Percentiles rank a stretch among this genome's conserved stretches.
phyloP scores from a whole-genome alignment of 225 moss, liverwort and hornwort species.

The Lunularia cruciata region DNA sequence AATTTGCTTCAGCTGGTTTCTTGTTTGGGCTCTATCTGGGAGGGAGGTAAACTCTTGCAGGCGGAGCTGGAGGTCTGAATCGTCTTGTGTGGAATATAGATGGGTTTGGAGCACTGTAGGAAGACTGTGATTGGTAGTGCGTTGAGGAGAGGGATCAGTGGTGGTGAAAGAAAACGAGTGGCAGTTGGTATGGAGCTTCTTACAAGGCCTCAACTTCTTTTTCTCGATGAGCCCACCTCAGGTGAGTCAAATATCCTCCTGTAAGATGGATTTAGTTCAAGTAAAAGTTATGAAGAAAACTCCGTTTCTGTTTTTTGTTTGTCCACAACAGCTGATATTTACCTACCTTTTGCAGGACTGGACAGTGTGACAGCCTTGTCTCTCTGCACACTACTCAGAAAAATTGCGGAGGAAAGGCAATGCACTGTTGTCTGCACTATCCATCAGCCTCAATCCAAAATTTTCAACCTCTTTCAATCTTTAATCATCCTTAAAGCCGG shows the following conservation, averaged over 20 bases:
- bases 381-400: slow-evolving; percentile 67
- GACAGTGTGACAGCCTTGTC: slow-evolving; percentile 80
- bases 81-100: slow-evolving; percentile 41
- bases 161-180: slow-evolving; percentile 83
- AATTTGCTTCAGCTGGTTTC: neutral
- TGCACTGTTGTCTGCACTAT: slow-evolving; percentile 87
- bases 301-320: no score
- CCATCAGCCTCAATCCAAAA: slow-evolving; percentile 84
- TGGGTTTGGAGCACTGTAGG: slow-evolving; percentile 80
- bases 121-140: slow-evolving; percentile 73
- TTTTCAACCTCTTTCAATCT: slow-evolving; percentile 77
- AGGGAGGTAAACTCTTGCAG: neutral
- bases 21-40: neutral
- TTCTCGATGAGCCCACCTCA: slow-evolving; percentile 88
- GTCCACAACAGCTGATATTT: no score
- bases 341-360: slow-evolving; percentile 48
- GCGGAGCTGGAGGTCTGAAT: slow-evolving; percentile 7
- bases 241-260: slow-evolving; percentile 36
- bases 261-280: no score
- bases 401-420: slow-evolving; percentile 58
- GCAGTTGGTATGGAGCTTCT: slow-evolving; percentile 88
- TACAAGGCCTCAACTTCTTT: slow-evolving; percentile 78
- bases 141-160: slow-evolving; percentile 82
- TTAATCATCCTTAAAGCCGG: slow-evolving; percentile 91
- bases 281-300: no score